Evolutionary conservation across 2,329 filamentous ascomycete genomes (phyloP).

Genomic region (Triangularia setosa): DNA sequence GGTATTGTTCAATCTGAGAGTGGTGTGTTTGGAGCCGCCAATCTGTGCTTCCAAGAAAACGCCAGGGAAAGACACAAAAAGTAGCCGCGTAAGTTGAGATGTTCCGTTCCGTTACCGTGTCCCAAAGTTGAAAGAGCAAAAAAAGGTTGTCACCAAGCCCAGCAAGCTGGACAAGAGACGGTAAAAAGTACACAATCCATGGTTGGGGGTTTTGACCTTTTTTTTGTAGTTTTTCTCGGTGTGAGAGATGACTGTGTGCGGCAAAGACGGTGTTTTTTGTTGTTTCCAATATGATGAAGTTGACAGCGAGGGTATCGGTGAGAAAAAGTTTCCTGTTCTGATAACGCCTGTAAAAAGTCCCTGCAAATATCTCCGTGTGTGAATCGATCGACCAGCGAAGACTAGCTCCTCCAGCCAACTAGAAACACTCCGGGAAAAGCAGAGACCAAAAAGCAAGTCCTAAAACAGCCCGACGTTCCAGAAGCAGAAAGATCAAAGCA

Average conservation of each 20-base stretch:
- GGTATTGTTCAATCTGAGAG: slow-evolving; percentile 23
- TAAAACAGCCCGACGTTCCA: slow-evolving; percentile 22
- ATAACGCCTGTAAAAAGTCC: not conserved
- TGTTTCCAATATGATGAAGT: slow-evolving; percentile 12
- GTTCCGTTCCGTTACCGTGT: slow-evolving; percentile 14
- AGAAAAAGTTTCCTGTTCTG: slow-evolving; percentile 19
- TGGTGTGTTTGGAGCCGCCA: slow-evolving; percentile 15
- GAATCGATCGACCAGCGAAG: slow-evolving; percentile 26
- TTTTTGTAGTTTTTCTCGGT: slow-evolving; percentile 9
- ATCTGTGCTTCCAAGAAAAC: slow-evolving; percentile 16
- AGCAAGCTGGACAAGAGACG: slow-evolving; percentile 23
- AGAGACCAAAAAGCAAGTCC: slow-evolving; percentile 18
- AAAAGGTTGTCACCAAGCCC: slow-evolving; percentile 6
- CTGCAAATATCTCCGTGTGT: slow-evolving; percentile 7
- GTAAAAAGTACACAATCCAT: slow-evolving; percentile 23
- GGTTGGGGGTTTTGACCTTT: slow-evolving; percentile 7
- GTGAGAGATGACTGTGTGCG: slow-evolving; percentile 13
- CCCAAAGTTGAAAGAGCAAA: slow-evolving; percentile 9
- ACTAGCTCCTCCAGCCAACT: slow-evolving; percentile 15
- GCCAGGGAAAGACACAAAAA: slow-evolving; percentile 22
- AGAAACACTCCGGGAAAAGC: slow-evolving; percentile 20
- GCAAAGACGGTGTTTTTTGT: slow-evolving; percentile 13
- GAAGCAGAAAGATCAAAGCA: slow-evolving; percentile 19
- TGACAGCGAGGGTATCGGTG: slow-evolving; percentile 20
- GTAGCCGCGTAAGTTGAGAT: slow-evolving; percentile 15